These are phyloP conservation scores for Echium plantagineum DNA, from an alignment of 257 asterid species.

Conservation along the genomic window DNA sequence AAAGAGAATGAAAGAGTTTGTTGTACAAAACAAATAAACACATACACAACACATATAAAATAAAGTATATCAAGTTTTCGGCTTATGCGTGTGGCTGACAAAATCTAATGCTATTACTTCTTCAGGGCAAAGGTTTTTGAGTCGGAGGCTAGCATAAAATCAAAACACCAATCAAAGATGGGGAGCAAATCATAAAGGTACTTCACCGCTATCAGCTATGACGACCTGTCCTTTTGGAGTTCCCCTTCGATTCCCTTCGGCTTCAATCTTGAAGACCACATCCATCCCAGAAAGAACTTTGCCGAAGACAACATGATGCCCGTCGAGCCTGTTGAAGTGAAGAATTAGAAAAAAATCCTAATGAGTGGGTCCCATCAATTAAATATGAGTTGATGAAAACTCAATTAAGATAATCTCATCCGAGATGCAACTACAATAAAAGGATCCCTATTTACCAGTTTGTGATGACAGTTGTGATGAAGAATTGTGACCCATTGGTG, in stretches of 20 bases:
- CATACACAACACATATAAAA: too few species aligned
- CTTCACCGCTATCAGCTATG: constrained; percentile 62
- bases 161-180: not conserved
- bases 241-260: constrained; percentile 52
- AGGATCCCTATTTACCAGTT: constrained; percentile 41
- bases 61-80: too few species aligned
- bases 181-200: constrained; percentile 21
- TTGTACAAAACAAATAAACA: too few species aligned
- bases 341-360: not conserved
- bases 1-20: too few species aligned
- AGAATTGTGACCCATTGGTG: constrained; percentile 85
- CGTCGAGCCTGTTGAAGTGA: constrained; percentile 59
- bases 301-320: constrained; percentile 85
- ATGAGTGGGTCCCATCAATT: not conserved
- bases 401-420: not conserved
- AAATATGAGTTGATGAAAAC: not conserved
- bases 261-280: constrained; percentile 59
- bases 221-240: constrained; percentile 43
- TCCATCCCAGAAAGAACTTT: constrained; percentile 89
- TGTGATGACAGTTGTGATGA: constrained; percentile 65
- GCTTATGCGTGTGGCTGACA: too few species aligned
- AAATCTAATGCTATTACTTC: too few species aligned
- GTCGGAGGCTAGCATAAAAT: not conserved
- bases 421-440: not conserved
- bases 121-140: not conserved